Conservation (phyloP, 1,139 yeast species). For the Meyerozyma guilliermondii region DNA sequence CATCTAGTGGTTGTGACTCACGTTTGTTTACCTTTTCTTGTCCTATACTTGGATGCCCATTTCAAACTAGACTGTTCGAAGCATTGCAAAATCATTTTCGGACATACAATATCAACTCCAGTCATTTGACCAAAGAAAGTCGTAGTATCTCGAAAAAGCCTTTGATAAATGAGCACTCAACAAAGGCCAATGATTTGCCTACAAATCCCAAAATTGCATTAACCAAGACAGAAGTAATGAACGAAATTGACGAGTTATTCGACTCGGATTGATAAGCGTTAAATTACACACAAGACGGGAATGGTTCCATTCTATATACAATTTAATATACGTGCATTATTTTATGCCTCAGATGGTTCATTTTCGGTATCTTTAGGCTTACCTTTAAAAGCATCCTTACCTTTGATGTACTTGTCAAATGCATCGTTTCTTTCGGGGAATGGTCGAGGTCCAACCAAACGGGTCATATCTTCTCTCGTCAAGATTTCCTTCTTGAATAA, state of each 20-base stretch:
- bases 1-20: background rate
- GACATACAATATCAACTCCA: background rate
- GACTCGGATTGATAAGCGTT: background rate
- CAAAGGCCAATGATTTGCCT: background rate
- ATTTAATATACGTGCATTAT: background rate
- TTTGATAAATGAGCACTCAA: background rate
- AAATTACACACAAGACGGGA: background rate
- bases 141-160: background rate
- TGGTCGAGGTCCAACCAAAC: conserved; percentile 68
- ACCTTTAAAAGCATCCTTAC: conserved; percentile 26
- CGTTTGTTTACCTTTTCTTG: background rate
- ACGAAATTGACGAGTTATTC: background rate
- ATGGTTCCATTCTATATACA: conserved; percentile 1
- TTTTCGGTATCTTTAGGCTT: conserved; percentile 7
- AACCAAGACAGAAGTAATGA: background rate
- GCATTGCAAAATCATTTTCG: background rate
- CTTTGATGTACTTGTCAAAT: conserved; percentile 68
- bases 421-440: conserved; percentile 77
- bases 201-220: background rate
- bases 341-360: background rate
- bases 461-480: conserved; percentile 78
- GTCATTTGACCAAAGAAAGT: background rate
- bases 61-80: background rate
- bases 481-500: conserved; percentile 64
- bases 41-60: background rate